Base-by-base conservation (phyloP, 2,329 filamentous ascomycete species). In the Zelopaecilomyces penicillatus region DNA sequence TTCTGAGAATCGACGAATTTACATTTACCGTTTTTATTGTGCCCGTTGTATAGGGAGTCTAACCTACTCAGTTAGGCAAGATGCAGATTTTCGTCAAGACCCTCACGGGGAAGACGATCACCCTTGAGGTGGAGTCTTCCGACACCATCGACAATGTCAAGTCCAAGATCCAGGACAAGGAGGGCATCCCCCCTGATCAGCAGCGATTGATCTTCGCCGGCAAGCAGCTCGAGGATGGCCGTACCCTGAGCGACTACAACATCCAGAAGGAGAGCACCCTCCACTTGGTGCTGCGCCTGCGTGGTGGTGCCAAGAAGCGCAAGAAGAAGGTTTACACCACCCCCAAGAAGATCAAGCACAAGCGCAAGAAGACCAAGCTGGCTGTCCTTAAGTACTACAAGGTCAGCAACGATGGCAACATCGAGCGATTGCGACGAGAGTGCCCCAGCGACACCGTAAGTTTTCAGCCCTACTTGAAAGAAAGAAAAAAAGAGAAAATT, bases 281-380 rank as follows among this genome's bases (percentile, higher is more conserved):
- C 59, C 93, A 98, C 77, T 78, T 97, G 62, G 93, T 98, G 64
- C 85, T 98, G 63, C 88, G 93, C 69, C 89, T 98, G 52, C 93
- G 91, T 82, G 93, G 93, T 81, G 93, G 91, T 74, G 90, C 74
- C 69, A 98, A 98, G 89, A 96, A 97, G 87, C 84, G 94, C 75
- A 98, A 98, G 88, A 95, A 95, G 89, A 98, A 98, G 90, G 93
- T 98, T 62, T 98, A 98, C 87, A 97, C 88, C 71, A 98, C 93
- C 66, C 93, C 93, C 73, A 98, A 98, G 90, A 98, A 98, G 89
- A 98, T 98, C 86, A 98, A 98, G 93, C 93, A 98, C 85, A 98
- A 98, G 90, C 86, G 89, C 80, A 98, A 97, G 89, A 98, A 98
- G 91, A 95, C 87, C 83, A 98, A 98, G 86, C 79, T 98, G 73